Percentiles rank a stretch among this genome's conserved stretches.
phyloP scores from a whole-genome alignment of 345 rosid genomes.

The Moringa oleifera region DNA sequence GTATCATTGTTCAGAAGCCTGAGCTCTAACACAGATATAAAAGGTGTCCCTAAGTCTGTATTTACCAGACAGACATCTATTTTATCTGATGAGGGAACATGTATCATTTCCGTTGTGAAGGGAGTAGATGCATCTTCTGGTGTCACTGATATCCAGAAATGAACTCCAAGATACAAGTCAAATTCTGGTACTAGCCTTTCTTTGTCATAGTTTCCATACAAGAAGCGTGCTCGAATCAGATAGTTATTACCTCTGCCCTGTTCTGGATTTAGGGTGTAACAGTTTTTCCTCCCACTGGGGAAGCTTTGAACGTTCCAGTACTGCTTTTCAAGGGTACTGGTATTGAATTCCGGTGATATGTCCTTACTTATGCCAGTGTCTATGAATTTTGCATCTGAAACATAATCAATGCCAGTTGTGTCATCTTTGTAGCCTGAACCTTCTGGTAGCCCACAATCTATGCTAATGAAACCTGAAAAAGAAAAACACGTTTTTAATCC shows the following conservation, averaged over 20 bases:
- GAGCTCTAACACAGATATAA: constrained; percentile 43
- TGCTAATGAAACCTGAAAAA: constrained; percentile 39
- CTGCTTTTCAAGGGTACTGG: constrained; percentile 10
- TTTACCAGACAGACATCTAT: constrained; percentile 45
- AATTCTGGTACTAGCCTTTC: constrained; percentile 26
- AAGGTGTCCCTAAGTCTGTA: constrained; percentile 34
- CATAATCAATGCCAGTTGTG: constrained; percentile 25
- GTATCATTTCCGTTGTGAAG: constrained; percentile 24
- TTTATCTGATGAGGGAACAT: constrained; percentile 24
- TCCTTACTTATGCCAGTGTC: constrained; percentile 22
- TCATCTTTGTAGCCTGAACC: constrained; percentile 24
- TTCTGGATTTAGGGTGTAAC: constrained; percentile 21
- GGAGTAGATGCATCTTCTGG: constrained; percentile 11
- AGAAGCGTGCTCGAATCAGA: constrained; percentile 41
- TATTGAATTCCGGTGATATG: constrained; percentile 21
- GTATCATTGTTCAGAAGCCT: constrained; percentile 28
- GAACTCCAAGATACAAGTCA: constrained; percentile 44
- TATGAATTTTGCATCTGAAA: constrained; percentile 24
- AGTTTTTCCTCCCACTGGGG: constrained; percentile 31
- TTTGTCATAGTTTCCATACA: constrained; percentile 53
- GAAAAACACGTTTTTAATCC: too few species aligned
- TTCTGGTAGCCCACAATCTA: constrained; percentile 32
- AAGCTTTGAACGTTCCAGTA: constrained; percentile 31
- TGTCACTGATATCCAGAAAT: constrained; percentile 27
- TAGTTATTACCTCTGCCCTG: constrained; percentile 25